Evolutionary conservation across 805 yeast species (phyloP).

Genomic region (Lachancea lanzarotensis): DNA sequence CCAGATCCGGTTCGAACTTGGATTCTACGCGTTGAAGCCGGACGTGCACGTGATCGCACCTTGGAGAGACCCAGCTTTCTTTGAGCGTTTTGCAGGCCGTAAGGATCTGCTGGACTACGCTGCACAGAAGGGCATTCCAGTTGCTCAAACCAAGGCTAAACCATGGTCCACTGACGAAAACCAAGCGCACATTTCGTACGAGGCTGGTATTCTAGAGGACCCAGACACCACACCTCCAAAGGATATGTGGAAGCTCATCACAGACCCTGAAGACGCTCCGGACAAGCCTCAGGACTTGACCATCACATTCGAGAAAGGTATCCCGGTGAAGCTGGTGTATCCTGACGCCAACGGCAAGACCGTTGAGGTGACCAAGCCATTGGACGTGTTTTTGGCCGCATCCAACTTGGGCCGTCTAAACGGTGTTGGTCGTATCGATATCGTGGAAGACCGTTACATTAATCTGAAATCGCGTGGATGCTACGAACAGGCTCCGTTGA

Average conservation of each 20-base stretch:
- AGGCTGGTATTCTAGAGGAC: constrained; percentile 98
- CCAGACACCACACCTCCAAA: constrained; percentile 99
- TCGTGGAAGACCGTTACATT: constrained; percentile 97
- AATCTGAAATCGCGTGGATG: constrained; percentile 99
- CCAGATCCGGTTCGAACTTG: constrained; percentile 95
- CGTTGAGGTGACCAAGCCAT: constrained; percentile 70
- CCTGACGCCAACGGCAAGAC: constrained; percentile 40
- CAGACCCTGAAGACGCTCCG: constrained; percentile 95
- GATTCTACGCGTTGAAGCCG: constrained; percentile 96
- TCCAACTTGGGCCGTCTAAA: constrained; percentile 96
- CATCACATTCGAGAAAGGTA: constrained; percentile 76
- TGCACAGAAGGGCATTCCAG: constrained; percentile 85
- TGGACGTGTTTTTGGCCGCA: constrained; percentile 86
- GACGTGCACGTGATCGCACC: constrained; percentile 97
- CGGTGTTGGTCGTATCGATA: constrained; percentile 99
- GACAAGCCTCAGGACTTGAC: constrained; percentile 83
- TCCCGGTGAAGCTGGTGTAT: constrained; percentile 75
- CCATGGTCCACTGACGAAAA: constrained; percentile 99
- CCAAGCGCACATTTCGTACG: constrained; percentile 97
- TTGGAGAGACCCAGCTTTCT: constrained; percentile 96
- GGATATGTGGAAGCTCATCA: constrained; percentile 99
- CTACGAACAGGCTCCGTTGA: constrained; percentile 98
- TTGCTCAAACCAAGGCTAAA: constrained; percentile 94
- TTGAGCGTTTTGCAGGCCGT: constrained; percentile 96
- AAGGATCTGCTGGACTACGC: constrained; percentile 93